phyloP scores from a whole-genome alignment of 768 basidiomycete genomes.

The Xerocomus spinulosus region DNA sequence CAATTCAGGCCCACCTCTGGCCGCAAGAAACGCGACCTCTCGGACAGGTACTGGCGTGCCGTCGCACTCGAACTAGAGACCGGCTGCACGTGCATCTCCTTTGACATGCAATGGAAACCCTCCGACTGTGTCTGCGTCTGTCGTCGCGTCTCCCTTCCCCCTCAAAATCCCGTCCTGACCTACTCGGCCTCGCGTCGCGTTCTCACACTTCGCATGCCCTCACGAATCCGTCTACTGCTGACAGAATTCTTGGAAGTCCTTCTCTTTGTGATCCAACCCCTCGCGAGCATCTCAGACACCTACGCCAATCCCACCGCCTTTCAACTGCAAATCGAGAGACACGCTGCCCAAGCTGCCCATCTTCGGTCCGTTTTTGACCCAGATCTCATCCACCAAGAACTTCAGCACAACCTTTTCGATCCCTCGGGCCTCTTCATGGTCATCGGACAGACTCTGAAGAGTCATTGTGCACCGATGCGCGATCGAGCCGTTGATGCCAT shows the following conservation, averaged over 20 bases:
- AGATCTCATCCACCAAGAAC: slow-evolving; percentile 75
- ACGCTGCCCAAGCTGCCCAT: slow-evolving; percentile 58
- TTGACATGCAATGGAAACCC: slow-evolving; percentile 57
- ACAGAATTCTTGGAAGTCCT: slow-evolving; percentile 78
- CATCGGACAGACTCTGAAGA: slow-evolving; percentile 78
- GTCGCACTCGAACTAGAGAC: slow-evolving; percentile 70
- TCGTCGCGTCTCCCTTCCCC: slow-evolving; percentile 39
- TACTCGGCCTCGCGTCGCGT: slow-evolving; percentile 42
- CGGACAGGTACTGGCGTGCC: slow-evolving; percentile 84
- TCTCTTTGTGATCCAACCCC: slow-evolving; percentile 78
- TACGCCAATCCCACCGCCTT: slow-evolving; percentile 57
- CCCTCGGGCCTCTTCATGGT: slow-evolving; percentile 71
- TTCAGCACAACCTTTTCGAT: slow-evolving; percentile 72
- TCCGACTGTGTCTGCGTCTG: slow-evolving; percentile 54
- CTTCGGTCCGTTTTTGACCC: slow-evolving; percentile 80
- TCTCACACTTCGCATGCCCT: slow-evolving; percentile 63
- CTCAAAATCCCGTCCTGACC: slow-evolving; percentile 39
- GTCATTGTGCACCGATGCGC: slow-evolving; percentile 91
- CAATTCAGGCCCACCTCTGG: slow-evolving; percentile 78
- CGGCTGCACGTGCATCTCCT: slow-evolving; percentile 82
- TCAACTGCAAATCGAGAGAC: slow-evolving; percentile 56
- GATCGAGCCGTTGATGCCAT: slow-evolving; percentile 80
- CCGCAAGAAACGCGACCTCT: slow-evolving; percentile 63
- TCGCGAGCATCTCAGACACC: slow-evolving; percentile 56
- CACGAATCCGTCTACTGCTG: slow-evolving; percentile 66